These are phyloP conservation scores for Alternaria panax DNA, from an alignment of 2,329 filamentous ascomycete species.

Conservation along the genomic window DNA sequence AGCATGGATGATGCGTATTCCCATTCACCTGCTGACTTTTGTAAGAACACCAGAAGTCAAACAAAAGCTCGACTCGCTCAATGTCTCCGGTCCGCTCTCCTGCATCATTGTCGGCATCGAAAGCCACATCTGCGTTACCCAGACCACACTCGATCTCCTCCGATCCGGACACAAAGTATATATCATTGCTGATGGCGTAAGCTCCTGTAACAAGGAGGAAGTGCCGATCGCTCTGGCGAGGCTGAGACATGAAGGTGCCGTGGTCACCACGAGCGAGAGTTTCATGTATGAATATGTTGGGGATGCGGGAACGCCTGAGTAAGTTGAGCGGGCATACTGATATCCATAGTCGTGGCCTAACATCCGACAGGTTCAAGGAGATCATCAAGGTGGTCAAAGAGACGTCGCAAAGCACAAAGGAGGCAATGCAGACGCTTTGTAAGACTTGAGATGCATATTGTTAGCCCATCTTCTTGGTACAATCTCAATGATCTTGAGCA, in stretches of 20 bases:
- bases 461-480: no score
- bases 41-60: constrained; percentile 68
- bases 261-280: constrained; percentile 87
- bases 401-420: constrained; percentile 72
- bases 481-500: neutral
- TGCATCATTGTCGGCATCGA: constrained; percentile 90
- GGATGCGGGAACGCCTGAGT: constrained; percentile 73
- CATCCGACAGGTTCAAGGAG: constrained; percentile 65
- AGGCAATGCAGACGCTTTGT: constrained; percentile 70
- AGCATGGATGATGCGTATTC: neutral
- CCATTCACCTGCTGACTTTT: neutral
- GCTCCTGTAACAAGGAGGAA: constrained; percentile 84
- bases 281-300: constrained; percentile 89
- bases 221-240: constrained; percentile 79
- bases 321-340: constrained; percentile 19
- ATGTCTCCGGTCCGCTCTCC: constrained; percentile 33
- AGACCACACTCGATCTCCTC: constrained; percentile 82
- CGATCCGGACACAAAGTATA: constrained; percentile 80
- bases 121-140: constrained; percentile 91
- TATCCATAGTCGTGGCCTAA: constrained; percentile 1
- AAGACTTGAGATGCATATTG: constrained; percentile 65
- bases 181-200: constrained; percentile 87
- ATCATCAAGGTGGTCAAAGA: constrained; percentile 83
- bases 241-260: constrained; percentile 76
- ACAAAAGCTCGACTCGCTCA: constrained; percentile 51